A percentile compares a stretch with the other conserved stretches of the same genome.
These are phyloP conservation scores for Caryopteris hybrid DNA, from an alignment of 305 asterid genomes.

Conservation along the genomic window DNA sequence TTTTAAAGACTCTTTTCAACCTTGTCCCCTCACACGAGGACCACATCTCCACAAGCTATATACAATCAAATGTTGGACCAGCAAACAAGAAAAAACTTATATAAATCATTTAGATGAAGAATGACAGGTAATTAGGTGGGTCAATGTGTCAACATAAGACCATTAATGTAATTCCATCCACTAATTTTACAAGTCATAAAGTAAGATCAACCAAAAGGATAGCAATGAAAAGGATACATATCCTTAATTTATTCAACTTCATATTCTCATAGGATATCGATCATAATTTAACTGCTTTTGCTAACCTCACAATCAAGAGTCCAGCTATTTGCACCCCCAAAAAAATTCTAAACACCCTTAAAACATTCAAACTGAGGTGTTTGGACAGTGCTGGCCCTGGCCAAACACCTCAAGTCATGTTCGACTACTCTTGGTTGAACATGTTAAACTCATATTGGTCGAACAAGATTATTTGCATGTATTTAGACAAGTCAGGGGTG, in stretches of 20 bases:
- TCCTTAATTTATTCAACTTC: background rate
- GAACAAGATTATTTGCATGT: background rate
- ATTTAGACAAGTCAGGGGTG: no score
- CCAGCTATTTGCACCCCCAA: background rate
- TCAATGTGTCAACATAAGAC: background rate
- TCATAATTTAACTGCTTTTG: background rate
- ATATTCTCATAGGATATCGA: background rate
- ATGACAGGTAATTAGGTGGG: background rate
- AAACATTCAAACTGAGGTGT: background rate
- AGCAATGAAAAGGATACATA: background rate
- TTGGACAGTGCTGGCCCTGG: no score
- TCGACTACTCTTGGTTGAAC: background rate
- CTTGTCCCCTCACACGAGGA: conserved; percentile 8
- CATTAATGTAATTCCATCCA: background rate
- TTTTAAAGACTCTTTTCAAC: background rate
- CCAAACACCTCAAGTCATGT: background rate
- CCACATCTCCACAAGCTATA: background rate
- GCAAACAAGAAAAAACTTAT: background rate
- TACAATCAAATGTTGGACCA: conserved; percentile 4
- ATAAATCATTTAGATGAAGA: background rate
- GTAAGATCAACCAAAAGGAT: background rate
- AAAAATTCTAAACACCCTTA: background rate
- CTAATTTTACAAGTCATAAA: background rate
- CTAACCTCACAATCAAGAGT: background rate
- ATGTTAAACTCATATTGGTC: background rate